Evolutionary conservation across 1,139 yeast species (phyloP), one percentile per base, ranked within the genome.

Genomic region (Wickerhamomyces sp.): DNA sequence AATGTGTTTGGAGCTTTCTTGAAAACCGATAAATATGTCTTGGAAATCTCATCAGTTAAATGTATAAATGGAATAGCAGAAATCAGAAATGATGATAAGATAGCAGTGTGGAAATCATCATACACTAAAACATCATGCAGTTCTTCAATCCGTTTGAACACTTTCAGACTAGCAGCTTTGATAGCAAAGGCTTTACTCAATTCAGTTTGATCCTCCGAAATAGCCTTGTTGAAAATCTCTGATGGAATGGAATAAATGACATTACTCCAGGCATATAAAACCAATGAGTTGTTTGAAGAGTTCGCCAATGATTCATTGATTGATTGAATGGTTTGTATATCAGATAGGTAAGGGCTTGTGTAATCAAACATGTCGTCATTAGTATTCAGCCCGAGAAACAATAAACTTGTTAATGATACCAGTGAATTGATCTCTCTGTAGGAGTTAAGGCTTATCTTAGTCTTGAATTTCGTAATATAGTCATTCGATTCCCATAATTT

Each of bases 191-290:
- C 18, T 13, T 32, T 45, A 33, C 54, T 47, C 14, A 52, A 31
- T 6, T 41, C 37, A 11, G 42, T 50, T 32, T 51, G 45, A 57
- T 60, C 52, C 47, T 61, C 55, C 56, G 48, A 41, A 56, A 53
- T 54, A 2, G 52, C 52, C 1, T 51, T 43, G 1, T 59, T 49
- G 30, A 60, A 55, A 2, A 57, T 53, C n/a, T 56, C 54, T 27
- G 63, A 53, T 37, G 65, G 56, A 48, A 64, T 47, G 10, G 60
- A 34, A 44, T 80, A 79, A 9, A 84, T 60, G 7, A 83, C 65
- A 23, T 86, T 76, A 11, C 88, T 78, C 95, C 96, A 89, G 32
- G 81, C 76, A 55, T 85, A 84, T 42, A 78, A 62, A 1, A 82
- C 66, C 6, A 84, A 67, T 1, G 88, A 65, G 48, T 79, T 77